Base-by-base conservation (phyloP, 208 protist genomes). In the Leishmania arabica region DNA sequence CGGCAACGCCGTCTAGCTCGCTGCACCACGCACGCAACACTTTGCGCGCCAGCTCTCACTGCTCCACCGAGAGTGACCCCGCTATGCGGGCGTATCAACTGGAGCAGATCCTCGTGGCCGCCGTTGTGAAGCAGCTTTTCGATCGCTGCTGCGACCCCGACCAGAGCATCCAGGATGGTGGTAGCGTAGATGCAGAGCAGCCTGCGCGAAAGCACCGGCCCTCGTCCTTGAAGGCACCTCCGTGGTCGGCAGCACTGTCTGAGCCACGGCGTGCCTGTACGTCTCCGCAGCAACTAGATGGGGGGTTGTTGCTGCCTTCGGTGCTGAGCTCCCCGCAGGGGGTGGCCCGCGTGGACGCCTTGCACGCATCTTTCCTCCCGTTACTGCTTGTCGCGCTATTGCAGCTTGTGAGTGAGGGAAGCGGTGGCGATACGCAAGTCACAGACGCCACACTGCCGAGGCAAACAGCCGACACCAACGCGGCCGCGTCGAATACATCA, bases 321-420 rank as follows among this genome's bases (percentile, higher is more conserved):
- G 78, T 83, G 24, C 70, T 87, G 7, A 31, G 42, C 27, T 73
- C 69, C 13, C 42, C 34, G 1, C 40, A 65, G 7, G 79, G 84
- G 3, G 40, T 87, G 13, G 69, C 75, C 15, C 84, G 84, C 37
- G 53, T 87, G 5, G 84, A 80, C 13, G 70, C 60, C 1, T 45
- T 87, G n/a, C 72, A 81, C 49, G 19, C 79, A 1, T 54, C 66
- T 47, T 81, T 87, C 42, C 19, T 83, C n/a, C 84, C 69, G 9
- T 51, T 53, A 0, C 77, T 85, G 42, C 71, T 85, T n/a, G 64
- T 51, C 17, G 82, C 62, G 24, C 56, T 85, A 49, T 62, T 85
- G n/a, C 45, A 73, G n/a, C 64, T 42, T 21, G 69, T 53, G 69
- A 34, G 19, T 51, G 21, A 53, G 24, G 60, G 40, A 34, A 1